A percentile compares a stretch with the other conserved stretches of the same genome.
Conservation (phyloP, 163 green algal genomes). For the Volvox carteri region DNA sequence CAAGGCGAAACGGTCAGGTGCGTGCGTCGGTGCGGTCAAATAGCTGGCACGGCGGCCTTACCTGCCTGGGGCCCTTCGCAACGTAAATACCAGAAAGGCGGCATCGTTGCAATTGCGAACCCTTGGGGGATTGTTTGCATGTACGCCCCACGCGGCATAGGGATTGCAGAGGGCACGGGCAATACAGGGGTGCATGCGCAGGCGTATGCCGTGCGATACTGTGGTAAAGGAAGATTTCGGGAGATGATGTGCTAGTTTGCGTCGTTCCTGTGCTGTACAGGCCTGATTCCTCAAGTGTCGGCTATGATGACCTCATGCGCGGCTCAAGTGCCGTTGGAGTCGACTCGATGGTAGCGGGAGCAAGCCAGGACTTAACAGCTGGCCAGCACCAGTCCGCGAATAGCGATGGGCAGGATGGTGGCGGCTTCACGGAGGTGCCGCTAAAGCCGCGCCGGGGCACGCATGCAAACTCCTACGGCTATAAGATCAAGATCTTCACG, state of each 20-base stretch:
- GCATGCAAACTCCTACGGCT: constrained; percentile 45
- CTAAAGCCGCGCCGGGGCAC: constrained; percentile 28
- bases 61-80: too few relatives aligned
- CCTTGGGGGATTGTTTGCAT: too few relatives aligned
- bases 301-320: constrained; percentile 24
- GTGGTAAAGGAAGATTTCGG: too few relatives aligned
- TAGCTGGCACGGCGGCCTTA: too few relatives aligned
- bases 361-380: not conserved
- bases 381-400: not conserved
- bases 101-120: too few relatives aligned
- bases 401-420: not conserved
- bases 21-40: too few relatives aligned
- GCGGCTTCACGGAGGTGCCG: constrained; percentile 50
- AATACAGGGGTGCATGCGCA: not conserved
- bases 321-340: not conserved
- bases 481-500: constrained; percentile 63
- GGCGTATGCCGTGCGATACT: not conserved
- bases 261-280: not conserved
- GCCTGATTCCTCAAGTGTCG: constrained; percentile 13
- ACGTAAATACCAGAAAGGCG: too few relatives aligned
- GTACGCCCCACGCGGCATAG: too few relatives aligned
- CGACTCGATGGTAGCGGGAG: not conserved
- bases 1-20: constrained; percentile 47
- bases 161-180: too few relatives aligned
- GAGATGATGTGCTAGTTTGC: not conserved